phyloP scores from a whole-genome alignment of 208 protist species.

The Crithidia brevicula region DNA sequence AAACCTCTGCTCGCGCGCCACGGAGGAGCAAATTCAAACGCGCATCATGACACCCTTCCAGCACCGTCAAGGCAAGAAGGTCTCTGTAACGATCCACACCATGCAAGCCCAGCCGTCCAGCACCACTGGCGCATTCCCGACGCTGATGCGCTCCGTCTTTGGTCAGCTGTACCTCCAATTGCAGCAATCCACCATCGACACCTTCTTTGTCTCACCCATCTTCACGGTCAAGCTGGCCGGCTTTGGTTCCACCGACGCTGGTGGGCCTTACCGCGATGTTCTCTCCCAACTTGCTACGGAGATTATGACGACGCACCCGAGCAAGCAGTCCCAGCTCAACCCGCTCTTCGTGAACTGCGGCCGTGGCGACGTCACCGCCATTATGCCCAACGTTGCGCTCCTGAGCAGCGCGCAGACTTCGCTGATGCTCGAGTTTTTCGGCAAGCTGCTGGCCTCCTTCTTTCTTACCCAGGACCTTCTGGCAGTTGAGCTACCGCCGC shows the following conservation, averaged over 20 bases:
- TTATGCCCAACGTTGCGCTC: constrained; percentile 79
- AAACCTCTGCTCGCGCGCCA: constrained; percentile 71
- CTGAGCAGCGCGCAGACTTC: constrained; percentile 65
- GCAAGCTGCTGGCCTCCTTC: constrained; percentile 93
- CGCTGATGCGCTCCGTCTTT: constrained; percentile 85
- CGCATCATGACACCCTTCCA: constrained; percentile 84
- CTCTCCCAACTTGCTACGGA: constrained; percentile 88
- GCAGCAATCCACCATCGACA: constrained; percentile 61
- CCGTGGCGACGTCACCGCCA: constrained; percentile 51
- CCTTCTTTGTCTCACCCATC: constrained; percentile 86
- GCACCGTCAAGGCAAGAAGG: constrained; percentile 65
- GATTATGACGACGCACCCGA: constrained; percentile 89
- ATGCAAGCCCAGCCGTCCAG: constrained; percentile 78
- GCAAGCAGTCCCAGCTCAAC: constrained; percentile 82
- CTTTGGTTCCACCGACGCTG: constrained; percentile 90
- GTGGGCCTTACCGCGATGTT: constrained; percentile 91
- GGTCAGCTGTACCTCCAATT: constrained; percentile 89
- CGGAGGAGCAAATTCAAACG: constrained; percentile 77
- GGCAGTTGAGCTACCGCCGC: constrained; percentile 90
- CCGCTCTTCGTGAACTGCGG: constrained; percentile 87
- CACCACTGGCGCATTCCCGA: constrained; percentile 59
- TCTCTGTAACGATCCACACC: constrained; percentile 84
- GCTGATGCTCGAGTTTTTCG: constrained; percentile 94
- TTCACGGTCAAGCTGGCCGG: constrained; percentile 90
- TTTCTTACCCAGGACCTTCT: constrained; percentile 91